These are phyloP conservation scores for Syzygium syzygioides DNA, from an alignment of 441 rosid species.

Conservation along the genomic window DNA sequence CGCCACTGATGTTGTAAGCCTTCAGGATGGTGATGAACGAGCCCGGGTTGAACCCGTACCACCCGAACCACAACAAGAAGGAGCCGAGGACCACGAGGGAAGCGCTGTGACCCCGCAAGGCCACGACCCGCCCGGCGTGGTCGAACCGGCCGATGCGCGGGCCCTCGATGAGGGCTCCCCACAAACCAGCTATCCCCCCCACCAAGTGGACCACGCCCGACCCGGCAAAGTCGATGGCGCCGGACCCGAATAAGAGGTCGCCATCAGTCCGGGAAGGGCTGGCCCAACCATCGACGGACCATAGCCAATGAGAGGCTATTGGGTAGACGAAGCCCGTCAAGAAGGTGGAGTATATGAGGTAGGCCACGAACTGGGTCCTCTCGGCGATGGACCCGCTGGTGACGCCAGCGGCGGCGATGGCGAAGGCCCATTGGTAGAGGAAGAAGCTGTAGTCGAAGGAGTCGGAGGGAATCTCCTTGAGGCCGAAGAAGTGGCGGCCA, in stretches of 20 bases:
- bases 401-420: slow-evolving; percentile 10
- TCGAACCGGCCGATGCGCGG: slow-evolving; percentile 14
- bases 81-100: slow-evolving; percentile 15
- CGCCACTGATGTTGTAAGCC: neutral
- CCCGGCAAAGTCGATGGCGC: slow-evolving; percentile 13
- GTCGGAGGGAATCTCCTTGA: neutral
- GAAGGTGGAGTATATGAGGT: slow-evolving; percentile 8
- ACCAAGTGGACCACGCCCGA: slow-evolving; percentile 15
- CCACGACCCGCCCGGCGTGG: slow-evolving; percentile 3
- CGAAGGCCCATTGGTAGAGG: slow-evolving; percentile 14
- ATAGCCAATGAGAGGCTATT: slow-evolving; percentile 4
- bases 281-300: slow-evolving; percentile 9
- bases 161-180: slow-evolving; percentile 17
- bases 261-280: neutral
- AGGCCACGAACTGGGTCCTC: slow-evolving; percentile 14
- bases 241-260: neutral
- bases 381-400: slow-evolving; percentile 14
- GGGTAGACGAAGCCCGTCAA: slow-evolving; percentile 8
- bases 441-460: slow-evolving; percentile 1
- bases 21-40: slow-evolving; percentile 6
- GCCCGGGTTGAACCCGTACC: slow-evolving; percentile 16
- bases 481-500: slow-evolving; percentile 7
- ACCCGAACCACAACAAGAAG: slow-evolving; percentile 7
- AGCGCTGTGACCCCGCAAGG: slow-evolving; percentile 6
- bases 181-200: slow-evolving; percentile 9